A percentile compares a stretch with the other conserved stretches of the same genome.
Conservation (phyloP, 192 early-diverging fungal genomes). For the Gonapodya sp. region DNA sequence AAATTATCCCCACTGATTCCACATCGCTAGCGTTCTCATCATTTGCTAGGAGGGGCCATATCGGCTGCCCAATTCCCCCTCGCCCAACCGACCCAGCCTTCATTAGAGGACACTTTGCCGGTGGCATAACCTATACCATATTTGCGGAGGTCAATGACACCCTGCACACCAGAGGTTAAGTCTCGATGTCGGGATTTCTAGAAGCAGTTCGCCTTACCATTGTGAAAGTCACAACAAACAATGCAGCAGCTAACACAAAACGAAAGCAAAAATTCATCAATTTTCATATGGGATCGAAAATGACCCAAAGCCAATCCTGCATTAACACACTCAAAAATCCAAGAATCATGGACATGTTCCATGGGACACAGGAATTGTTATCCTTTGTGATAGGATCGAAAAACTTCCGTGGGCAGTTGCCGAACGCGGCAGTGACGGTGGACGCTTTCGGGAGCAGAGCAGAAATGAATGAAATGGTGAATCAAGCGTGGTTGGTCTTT, state of each 20-base stretch:
- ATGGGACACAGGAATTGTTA: neutral
- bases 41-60: too few relatives aligned
- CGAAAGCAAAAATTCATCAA: neutral
- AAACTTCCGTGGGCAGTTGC: neutral
- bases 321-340: neutral
- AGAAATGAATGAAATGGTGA: too few relatives aligned
- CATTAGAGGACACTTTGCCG: neutral
- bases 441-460: neutral
- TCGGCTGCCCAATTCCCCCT: neutral
- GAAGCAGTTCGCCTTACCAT: neutral
- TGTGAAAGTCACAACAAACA: neutral
- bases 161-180: neutral
- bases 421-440: neutral
- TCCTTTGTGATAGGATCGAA: neutral
- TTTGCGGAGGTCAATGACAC: neutral
- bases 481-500: too few relatives aligned
- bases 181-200: neutral
- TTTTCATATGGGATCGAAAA: too few relatives aligned
- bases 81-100: neutral
- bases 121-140: neutral
- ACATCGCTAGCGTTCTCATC: too few relatives aligned
- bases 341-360: neutral
- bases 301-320: neutral
- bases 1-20: neutral
- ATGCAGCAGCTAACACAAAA: neutral